phyloP scores from a whole-genome alignment of 345 rosid genomes.

The Viola odorata region DNA sequence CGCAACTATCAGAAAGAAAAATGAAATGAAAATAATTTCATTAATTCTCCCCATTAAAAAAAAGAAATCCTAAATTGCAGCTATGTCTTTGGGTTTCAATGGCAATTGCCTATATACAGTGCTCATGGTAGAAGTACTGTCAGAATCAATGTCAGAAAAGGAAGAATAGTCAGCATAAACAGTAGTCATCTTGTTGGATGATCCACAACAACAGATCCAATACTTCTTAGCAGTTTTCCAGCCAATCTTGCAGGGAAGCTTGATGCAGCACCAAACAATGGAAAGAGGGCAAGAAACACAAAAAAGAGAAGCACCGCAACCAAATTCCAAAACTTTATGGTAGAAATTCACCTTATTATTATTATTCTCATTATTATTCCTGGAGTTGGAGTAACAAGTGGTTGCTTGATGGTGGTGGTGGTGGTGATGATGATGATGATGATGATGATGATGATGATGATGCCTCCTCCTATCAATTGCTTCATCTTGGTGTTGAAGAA shows the following conservation, averaged over 20 bases:
- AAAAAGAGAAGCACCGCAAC: constrained; percentile 49
- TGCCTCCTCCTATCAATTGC: neutral
- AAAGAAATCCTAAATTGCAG: no score
- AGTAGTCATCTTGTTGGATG: constrained; percentile 12
- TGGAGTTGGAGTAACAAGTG: neutral
- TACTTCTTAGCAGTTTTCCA: constrained; percentile 31
- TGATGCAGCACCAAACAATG: constrained; percentile 46
- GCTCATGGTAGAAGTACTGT: constrained; percentile 11
- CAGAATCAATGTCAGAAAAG: constrained; percentile 62
- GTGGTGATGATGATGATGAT: constrained; percentile 4
- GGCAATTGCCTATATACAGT: neutral
- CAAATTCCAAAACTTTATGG: constrained; percentile 32
- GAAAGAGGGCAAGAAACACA: constrained; percentile 63
- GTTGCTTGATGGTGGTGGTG: no score
- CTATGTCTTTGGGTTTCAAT: no score
- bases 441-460: neutral
- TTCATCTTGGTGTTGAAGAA: neutral
- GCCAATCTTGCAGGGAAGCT: constrained; percentile 54
- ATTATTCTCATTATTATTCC: constrained; percentile 1
- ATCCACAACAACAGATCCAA: constrained; percentile 28
- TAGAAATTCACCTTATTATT: constrained; percentile 6
- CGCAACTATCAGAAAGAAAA: no score
- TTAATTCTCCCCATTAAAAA: no score
- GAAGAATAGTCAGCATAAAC: constrained; percentile 56
- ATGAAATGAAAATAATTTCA: no score